phyloP scores from a whole-genome alignment of 2,329 filamentous ascomycete species.

The Aspergillus sp. region DNA sequence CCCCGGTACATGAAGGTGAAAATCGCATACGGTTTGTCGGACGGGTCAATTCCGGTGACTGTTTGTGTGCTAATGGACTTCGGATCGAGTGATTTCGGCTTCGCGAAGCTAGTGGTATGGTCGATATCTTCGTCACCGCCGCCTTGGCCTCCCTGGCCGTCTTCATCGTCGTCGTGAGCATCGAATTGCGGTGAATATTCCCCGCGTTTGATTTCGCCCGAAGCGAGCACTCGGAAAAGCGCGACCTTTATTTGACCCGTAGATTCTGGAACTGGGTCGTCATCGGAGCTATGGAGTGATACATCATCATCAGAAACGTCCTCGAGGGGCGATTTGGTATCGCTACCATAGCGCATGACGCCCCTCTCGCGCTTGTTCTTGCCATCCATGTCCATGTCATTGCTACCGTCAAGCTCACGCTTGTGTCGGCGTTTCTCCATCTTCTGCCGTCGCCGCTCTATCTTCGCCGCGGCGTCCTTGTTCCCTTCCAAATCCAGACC shows the following conservation, averaged over 20 bases:
- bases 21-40: conserved; percentile 91
- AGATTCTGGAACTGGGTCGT: conserved; percentile 84
- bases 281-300: conserved; percentile 70
- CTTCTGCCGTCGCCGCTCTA: conserved; percentile 61
- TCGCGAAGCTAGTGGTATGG: conserved; percentile 96
- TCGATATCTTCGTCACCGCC: conserved; percentile 78
- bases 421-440: conserved; percentile 86
- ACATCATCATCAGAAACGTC: conserved; percentile 69
- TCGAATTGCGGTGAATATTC: conserved; percentile 98
- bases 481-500: conserved; percentile 92
- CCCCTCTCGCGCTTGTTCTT: conserved; percentile 44
- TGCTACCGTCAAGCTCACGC: conserved; percentile 60
- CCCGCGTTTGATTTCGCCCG: conserved; percentile 94
- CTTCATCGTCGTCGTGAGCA: conserved; percentile 91
- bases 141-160: conserved; percentile 56
- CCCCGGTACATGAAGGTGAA: conserved; percentile 99
- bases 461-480: conserved; percentile 82
- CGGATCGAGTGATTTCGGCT: conserved; percentile 91
- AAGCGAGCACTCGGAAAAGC: conserved; percentile 90
- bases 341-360: conserved; percentile 77
- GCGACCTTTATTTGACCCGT: conserved; percentile 98
- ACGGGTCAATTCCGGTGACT: conserved; percentile 95
- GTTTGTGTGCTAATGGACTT: conserved; percentile 99
- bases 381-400: conserved; percentile 43
- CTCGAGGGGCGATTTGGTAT: conserved; percentile 73